Percentiles rank a stretch among this genome's conserved stretches.
Conservation (phyloP, 2,329 filamentous ascomycete genomes). For the Clarireedia paspali region DNA sequence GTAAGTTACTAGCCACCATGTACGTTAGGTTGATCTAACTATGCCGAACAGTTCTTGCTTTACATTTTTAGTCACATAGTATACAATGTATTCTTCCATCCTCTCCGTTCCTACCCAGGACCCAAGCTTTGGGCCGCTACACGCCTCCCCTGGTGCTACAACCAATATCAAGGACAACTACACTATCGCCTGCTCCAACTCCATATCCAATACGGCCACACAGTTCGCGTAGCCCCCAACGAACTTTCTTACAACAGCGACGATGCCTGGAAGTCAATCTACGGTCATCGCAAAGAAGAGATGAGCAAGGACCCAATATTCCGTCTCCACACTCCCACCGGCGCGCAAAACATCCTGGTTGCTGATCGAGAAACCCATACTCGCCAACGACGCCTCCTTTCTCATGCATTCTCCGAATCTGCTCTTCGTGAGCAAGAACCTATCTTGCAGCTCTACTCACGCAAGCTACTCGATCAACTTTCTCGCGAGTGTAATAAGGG, state of each 20-base stretch:
- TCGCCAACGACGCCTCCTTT: slow-evolving; percentile 22
- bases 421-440: slow-evolving; percentile 27
- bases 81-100: slow-evolving; percentile 1
- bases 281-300: not conserved
- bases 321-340: not conserved
- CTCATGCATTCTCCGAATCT: slow-evolving; percentile 26
- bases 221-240: slow-evolving; percentile 42
- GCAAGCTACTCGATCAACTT: not conserved
- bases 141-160: not conserved
- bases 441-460: slow-evolving; percentile 12
- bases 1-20: no score
- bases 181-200: slow-evolving; percentile 18
- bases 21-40: no score
- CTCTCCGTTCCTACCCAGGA: not conserved
- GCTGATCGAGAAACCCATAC: slow-evolving; percentile 15
- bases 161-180: not conserved
- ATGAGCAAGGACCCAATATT: not conserved
- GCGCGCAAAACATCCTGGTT: not conserved
- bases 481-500: not conserved
- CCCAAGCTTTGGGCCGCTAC: not conserved
- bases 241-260: slow-evolving; percentile 35
- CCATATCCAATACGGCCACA: slow-evolving; percentile 36
- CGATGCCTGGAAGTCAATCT: not conserved
- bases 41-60: not conserved
- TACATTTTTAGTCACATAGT: not conserved